phyloP scores from a whole-genome alignment of 345 rosid species.

The Turritis glabra region DNA sequence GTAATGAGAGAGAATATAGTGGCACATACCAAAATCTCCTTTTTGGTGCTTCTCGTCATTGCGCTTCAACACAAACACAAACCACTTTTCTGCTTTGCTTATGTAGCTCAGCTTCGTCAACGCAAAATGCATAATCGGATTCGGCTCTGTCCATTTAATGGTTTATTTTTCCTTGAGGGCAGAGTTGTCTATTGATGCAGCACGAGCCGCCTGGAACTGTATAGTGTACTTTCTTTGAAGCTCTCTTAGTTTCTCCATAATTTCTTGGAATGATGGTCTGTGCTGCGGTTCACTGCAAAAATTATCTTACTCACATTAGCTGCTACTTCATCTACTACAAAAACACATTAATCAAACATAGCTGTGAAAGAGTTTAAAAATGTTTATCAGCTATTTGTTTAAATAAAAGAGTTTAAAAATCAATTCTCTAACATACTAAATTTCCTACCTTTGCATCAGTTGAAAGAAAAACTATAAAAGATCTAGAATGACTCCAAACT shows the following conservation, averaged over 20 bases:
- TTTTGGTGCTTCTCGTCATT: slow-evolving; percentile 17
- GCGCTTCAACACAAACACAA: neutral
- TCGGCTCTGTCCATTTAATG: neutral
- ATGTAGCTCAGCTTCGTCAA: neutral
- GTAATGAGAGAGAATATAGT: neutral
- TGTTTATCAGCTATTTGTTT: slow-evolving; percentile 11
- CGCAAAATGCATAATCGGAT: neutral
- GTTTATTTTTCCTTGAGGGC: slow-evolving; percentile 48
- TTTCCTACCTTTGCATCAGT: neutral
- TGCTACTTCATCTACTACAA: neutral
- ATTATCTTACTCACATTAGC: slow-evolving; percentile 18
- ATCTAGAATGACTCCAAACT: neutral
- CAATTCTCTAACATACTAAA: neutral
- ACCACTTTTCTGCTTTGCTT: slow-evolving; percentile 39
- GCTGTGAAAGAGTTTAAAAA: neutral
- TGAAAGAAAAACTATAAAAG: neutral
- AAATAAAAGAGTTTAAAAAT: neutral
- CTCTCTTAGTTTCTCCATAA: slow-evolving; percentile 78
- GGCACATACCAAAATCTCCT: neutral
- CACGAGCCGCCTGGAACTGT: slow-evolving; percentile 77
- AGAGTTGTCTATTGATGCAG: slow-evolving; percentile 45
- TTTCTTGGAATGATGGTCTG: slow-evolving; percentile 88
- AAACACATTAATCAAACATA: neutral
- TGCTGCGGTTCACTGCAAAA: slow-evolving; percentile 66
- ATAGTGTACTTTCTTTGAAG: slow-evolving; percentile 65